Conservation (phyloP, 2,329 filamentous ascomycete species). For the Apiospora arundinis region DNA sequence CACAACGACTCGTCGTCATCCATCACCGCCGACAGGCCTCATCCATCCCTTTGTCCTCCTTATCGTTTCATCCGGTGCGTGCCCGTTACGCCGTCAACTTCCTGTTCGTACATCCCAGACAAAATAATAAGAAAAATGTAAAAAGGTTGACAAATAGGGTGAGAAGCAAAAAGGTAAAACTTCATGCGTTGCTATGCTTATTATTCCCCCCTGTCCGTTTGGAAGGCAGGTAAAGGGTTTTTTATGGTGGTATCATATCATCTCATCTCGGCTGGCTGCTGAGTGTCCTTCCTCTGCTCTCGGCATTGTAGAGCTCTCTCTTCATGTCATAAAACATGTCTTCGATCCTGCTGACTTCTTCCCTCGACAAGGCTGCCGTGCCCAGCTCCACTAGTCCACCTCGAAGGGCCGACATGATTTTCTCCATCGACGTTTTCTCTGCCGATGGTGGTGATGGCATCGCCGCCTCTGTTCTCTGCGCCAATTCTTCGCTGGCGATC, state of each 20-base stretch:
- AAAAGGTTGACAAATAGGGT: background rate
- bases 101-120: background rate
- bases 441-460: conserved; percentile 27
- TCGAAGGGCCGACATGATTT: conserved; percentile 61
- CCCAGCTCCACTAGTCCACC: conserved; percentile 66
- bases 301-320: conserved; percentile 74
- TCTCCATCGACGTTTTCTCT: conserved; percentile 46
- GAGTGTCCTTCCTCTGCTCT: conserved; percentile 55
- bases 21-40: background rate
- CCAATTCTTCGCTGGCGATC: background rate
- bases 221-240: background rate
- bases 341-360: conserved; percentile 74
- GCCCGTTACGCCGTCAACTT: background rate
- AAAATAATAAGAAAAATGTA: background rate
- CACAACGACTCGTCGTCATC: background rate
- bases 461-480: conserved; percentile 24
- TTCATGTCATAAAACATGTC: conserved; percentile 82
- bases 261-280: background rate
- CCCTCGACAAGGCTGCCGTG: conserved; percentile 63
- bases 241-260: conserved; percentile 2
- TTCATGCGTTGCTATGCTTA: background rate
- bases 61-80: background rate
- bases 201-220: background rate
- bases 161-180: background rate
- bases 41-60: background rate